A percentile compares a stretch with the other conserved stretches of the same genome.
Evolutionary conservation across 768 basidiomycete species (phyloP).

Genomic region (Lactarius akahatsu): DNA sequence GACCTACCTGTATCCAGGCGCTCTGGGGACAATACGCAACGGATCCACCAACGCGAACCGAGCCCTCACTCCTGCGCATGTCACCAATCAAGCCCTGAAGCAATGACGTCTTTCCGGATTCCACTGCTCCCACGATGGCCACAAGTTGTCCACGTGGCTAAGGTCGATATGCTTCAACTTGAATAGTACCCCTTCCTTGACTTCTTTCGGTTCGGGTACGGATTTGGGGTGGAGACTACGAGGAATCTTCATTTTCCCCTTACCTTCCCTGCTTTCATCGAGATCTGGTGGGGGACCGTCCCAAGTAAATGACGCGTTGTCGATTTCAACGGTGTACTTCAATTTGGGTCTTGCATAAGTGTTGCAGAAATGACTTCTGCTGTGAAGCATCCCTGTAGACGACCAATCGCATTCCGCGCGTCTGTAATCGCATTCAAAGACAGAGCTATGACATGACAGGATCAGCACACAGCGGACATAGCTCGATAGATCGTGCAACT

Average conservation of each 20-base stretch:
- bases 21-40: conserved; percentile 86
- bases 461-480: neutral
- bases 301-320: conserved; percentile 81
- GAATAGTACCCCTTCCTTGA: conserved; percentile 49
- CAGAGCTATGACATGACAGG: conserved; percentile 45
- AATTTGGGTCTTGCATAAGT: conserved; percentile 53
- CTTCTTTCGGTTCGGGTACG: conserved; percentile 32
- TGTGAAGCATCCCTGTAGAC: conserved; percentile 78
- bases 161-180: conserved; percentile 63
- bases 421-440: conserved; percentile 81
- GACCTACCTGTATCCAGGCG: conserved; percentile 80
- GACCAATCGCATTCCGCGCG: conserved; percentile 71
- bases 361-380: conserved; percentile 72
- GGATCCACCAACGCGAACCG: conserved; percentile 68
- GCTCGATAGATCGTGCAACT: conserved; percentile 20
- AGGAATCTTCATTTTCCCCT: conserved; percentile 22
- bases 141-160: conserved; percentile 71
- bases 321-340: conserved; percentile 62
- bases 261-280: conserved; percentile 35
- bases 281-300: conserved; percentile 65
- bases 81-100: conserved; percentile 79
- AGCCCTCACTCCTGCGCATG: conserved; percentile 71
- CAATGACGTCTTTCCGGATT: conserved; percentile 66
- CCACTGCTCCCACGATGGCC: conserved; percentile 81
- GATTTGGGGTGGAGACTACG: conserved; percentile 18